phyloP scores from a whole-genome alignment of 2,329 filamentous ascomycete genomes.

The Akanthomyces uredinophilus region DNA sequence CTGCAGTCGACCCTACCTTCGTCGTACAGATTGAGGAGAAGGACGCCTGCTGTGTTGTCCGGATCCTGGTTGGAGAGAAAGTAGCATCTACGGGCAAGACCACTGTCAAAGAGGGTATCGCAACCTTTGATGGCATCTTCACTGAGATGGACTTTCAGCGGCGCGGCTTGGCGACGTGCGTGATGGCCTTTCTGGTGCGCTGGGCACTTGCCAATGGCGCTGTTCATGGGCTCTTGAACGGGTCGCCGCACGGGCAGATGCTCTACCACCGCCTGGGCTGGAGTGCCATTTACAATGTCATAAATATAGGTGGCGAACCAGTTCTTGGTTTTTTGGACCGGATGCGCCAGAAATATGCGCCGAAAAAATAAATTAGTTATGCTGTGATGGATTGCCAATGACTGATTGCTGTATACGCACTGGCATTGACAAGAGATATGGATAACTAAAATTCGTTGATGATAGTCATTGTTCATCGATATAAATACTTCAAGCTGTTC shows the following conservation, averaged over 20 bases:
- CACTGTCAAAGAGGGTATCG: background rate
- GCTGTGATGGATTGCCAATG: no score
- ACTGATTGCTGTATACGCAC: no score
- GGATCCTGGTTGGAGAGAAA: background rate
- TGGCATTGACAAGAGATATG: no score
- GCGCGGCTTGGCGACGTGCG: background rate
- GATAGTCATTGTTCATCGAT: no score
- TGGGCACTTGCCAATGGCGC: background rate
- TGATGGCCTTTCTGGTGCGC: background rate
- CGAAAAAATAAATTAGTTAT: background rate
- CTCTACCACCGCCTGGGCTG: background rate
- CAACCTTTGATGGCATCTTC: slow-evolving; percentile 1
- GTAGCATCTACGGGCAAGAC: background rate
- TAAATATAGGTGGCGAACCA: background rate
- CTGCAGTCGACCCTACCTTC: background rate
- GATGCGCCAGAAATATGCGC: background rate
- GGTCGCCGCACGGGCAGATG: background rate
- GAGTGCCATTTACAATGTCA: background rate
- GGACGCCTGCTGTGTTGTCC: background rate
- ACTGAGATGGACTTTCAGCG: background rate
- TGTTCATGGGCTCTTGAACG: background rate
- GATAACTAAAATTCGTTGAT: no score
- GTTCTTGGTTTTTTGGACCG: background rate
- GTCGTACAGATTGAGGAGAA: background rate
- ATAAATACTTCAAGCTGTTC: no score